A percentile compares a stretch with the other conserved stretches of the same genome.
phyloP scores from a whole-genome alignment of 2,329 filamentous ascomycete genomes.

The Aureobasidium zeae region DNA sequence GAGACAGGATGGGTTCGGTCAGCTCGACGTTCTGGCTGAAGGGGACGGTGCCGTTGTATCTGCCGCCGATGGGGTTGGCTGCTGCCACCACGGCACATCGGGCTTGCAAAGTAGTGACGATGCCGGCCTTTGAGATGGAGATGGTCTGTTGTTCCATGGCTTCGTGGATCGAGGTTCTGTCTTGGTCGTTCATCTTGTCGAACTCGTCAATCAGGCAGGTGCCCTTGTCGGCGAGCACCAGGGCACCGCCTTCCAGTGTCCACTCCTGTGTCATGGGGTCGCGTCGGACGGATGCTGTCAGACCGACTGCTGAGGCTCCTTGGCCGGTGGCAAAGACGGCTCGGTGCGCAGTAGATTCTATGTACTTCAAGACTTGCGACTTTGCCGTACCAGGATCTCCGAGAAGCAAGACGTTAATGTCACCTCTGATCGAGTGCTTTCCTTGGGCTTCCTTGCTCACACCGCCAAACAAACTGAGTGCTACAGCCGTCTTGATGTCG shows the following conservation, averaged over 20 bases:
- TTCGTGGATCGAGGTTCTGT: slow-evolving; percentile 96
- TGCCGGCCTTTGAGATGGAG: slow-evolving; percentile 96
- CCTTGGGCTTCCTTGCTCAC: slow-evolving; percentile 87
- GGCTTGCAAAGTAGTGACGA: slow-evolving; percentile 92
- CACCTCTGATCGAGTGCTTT: slow-evolving; percentile 81
- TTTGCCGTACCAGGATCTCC: slow-evolving; percentile 97
- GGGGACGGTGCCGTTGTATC: slow-evolving; percentile 92
- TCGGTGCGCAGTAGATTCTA: slow-evolving; percentile 92
- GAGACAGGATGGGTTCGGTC: slow-evolving; percentile 92
- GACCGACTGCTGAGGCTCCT: slow-evolving; percentile 91
- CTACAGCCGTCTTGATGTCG: slow-evolving; percentile 95
- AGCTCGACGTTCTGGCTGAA: slow-evolving; percentile 95
- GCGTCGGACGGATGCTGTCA: slow-evolving; percentile 90
- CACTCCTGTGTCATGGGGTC: slow-evolving; percentile 94
- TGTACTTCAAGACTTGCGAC: slow-evolving; percentile 93
- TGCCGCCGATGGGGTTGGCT: slow-evolving; percentile 89
- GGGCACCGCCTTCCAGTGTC: slow-evolving; percentile 90
- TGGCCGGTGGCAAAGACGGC: slow-evolving; percentile 97
- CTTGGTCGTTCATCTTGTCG: slow-evolving; percentile 99
- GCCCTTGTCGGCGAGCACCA: slow-evolving; percentile 89
- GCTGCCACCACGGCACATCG: slow-evolving; percentile 94
- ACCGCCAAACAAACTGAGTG: slow-evolving; percentile 87
- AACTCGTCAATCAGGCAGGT: slow-evolving; percentile 98
- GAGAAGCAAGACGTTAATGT: slow-evolving; percentile 94
- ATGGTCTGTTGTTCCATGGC: slow-evolving; percentile 99